A percentile compares a stretch with the other conserved stretches of the same genome.
These are phyloP conservation scores for Borovskyia barvae DNA, from an alignment of 208 protist genomes.

Conservation along the genomic window DNA sequence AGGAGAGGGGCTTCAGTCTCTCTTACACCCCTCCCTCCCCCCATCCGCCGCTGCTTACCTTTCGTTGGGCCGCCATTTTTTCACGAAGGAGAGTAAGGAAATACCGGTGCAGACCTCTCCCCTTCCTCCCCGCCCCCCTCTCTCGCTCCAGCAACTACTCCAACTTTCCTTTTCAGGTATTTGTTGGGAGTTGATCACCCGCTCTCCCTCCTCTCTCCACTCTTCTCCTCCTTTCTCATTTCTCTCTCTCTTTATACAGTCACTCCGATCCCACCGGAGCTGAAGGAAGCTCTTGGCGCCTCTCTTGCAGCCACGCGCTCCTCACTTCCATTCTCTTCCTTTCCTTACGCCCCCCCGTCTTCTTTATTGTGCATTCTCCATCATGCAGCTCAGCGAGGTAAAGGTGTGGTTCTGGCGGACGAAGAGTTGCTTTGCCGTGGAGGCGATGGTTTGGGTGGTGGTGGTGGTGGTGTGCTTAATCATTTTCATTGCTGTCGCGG, in stretches of 20 bases:
- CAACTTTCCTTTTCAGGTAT: background rate
- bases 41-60: no score
- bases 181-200: background rate
- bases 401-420: conserved; percentile 8
- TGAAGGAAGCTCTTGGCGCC: no score
- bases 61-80: no score
- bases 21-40: no score
- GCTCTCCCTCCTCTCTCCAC: background rate
- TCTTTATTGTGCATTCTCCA: no score
- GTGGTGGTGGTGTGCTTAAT: conserved; percentile 18
- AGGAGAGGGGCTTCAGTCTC: no score
- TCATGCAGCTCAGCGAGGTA: conserved; percentile 14
- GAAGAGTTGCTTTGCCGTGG: conserved; percentile 12
- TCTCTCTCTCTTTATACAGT: conserved; percentile 2
- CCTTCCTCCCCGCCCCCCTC: background rate
- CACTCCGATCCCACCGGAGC: no score
- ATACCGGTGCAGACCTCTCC: no score
- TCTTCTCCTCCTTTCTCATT: conserved; percentile 9
- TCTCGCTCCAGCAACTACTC: background rate
- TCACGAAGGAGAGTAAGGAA: no score
- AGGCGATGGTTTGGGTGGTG: conserved; percentile 11
- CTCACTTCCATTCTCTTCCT: conserved; percentile 1
- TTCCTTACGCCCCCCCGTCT: conserved; percentile 5
- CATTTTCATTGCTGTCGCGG: conserved; percentile 24
- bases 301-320: background rate